Evolutionary conservation across 2,329 filamentous ascomycete genomes (phyloP), one percentile per base, ranked within the genome.

Genomic region (Ophiostoma angusticollis): DNA sequence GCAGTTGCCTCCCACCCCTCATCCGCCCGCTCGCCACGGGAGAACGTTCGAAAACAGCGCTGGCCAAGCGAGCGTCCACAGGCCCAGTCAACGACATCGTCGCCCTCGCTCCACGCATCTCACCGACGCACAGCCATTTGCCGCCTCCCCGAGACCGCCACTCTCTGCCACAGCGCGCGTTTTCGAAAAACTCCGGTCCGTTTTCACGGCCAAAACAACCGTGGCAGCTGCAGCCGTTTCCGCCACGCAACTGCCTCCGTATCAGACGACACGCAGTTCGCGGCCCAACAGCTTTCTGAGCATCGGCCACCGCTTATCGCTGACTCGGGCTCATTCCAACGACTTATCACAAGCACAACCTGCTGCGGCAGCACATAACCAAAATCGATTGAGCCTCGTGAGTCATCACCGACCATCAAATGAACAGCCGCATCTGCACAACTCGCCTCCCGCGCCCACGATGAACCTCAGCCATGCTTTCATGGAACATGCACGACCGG

Each of bases 141-240:
- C 28, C 11, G 6, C 4, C n/a, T 31, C 9, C 2, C 29, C 16
- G n/a, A 16, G n/a, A 31, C 29, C 29, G 16, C n/a, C n/a, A 6
- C 17, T 28, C 9, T 31, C 37, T 9, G 24, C 36, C 14, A 30
- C 30, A 32, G 31, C 33, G 12, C 45, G 50, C 29, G 46, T 52
- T 37, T 50, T 47, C 18, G 50, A 56, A 19, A 53, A 52, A 44
- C 45, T 55, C 17, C 48, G 56, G 4, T 54, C 56, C n/a, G 54
- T 58, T 24, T 33, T 46, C n/a, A 25, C 29, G 3, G 19, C 33
- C 16, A 34, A 27, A 7, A 23, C 23, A 9, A 14, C 29, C 12
- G 28, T 16, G n/a, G 30, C 33, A 27, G 24, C 32, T 18, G 9
- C 40, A 29, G 12, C 28, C 18, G 23, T 19, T 12, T 12, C 34